Evolutionary conservation across 345 rosid genomes (phyloP), one percentile per base, ranked within the genome.

Genomic region (Eucalyptus sideroxylon): DNA sequence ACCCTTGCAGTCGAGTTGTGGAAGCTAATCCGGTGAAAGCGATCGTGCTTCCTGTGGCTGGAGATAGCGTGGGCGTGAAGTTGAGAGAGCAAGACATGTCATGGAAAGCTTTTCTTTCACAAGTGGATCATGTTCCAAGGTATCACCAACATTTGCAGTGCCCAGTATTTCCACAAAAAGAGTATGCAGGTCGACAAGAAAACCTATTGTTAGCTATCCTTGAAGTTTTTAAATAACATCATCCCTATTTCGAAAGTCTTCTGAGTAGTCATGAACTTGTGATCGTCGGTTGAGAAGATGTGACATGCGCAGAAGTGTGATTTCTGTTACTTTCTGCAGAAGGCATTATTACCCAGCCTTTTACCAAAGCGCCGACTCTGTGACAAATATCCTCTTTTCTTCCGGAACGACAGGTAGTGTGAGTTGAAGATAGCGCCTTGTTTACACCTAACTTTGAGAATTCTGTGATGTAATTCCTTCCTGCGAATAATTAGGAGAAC

Each of bases 351-450:
- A 91, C 92, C 26, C 91, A 91, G 95, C 98, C 4, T 89, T 89
- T 82, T 94, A 95, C 94, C 96, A 87, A 85, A 93, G 96, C 34
- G 92, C 88, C 19, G 96, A 98, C 89, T 90, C 97, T 85, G 83
- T 90, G 85, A 94, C 96, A 86, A 96, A 98, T 91, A 94, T 98
- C 89, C 97, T 98, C 82, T 98, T 98, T 91, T 97, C 99, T 44
- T 98, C 98, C 15, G 98, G 99, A 92, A 98, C 99, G 17, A 98
- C 99, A 93, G 98, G 99, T 95, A 88, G 30, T 62, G 56, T 44
- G 19, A 89, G 19, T 59, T 56, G 27, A 77, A 21, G 83, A 77
- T 40, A 37, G 83, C 42, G 47, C 83, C 83, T 77, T 37, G 83
- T 77, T 77, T 37, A 77, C 27, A 11, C 27, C 83, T 77, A 11